phyloP scores from a whole-genome alignment of 306 rosid genomes.

The Cajanus cajan region DNA sequence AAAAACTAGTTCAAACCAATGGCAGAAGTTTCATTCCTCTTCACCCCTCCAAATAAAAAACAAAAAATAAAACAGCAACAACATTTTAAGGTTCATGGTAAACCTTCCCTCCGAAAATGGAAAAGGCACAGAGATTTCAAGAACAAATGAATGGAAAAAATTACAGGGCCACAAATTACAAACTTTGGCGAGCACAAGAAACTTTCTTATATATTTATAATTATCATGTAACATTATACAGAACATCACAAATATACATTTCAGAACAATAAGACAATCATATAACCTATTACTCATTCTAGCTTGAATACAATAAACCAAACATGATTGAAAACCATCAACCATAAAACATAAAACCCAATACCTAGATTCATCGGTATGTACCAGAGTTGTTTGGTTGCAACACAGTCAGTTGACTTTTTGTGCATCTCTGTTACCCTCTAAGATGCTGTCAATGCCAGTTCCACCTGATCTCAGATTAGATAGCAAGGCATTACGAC shows the following conservation, averaged over 20 bases:
- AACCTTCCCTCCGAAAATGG: not conserved
- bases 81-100: not conserved
- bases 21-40: not conserved
- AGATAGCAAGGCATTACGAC: conserved; percentile 79
- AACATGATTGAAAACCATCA: conserved; percentile 35
- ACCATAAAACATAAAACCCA: conserved; percentile 42
- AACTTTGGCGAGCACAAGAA: conserved; percentile 2
- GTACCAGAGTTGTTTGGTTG: conserved; percentile 25
- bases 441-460: conserved; percentile 19
- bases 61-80: not conserved
- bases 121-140: not conserved
- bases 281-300: conserved; percentile 34
- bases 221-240: conserved; percentile 35
- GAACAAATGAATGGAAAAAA: not conserved
- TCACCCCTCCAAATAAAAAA: not conserved
- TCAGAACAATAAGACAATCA: conserved; percentile 11
- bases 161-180: not conserved
- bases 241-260: conserved; percentile 38
- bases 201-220: conserved; percentile 26
- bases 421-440: conserved; percentile 35
- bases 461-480: conserved; percentile 59
- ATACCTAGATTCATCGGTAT: conserved; percentile 37
- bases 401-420: conserved; percentile 38
- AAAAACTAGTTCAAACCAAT: not conserved
- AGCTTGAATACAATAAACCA: conserved; percentile 42